These are phyloP conservation scores for Blastocystis sp. DNA, from an alignment of 352 stramenopile genomes.

Conservation along the genomic window DNA sequence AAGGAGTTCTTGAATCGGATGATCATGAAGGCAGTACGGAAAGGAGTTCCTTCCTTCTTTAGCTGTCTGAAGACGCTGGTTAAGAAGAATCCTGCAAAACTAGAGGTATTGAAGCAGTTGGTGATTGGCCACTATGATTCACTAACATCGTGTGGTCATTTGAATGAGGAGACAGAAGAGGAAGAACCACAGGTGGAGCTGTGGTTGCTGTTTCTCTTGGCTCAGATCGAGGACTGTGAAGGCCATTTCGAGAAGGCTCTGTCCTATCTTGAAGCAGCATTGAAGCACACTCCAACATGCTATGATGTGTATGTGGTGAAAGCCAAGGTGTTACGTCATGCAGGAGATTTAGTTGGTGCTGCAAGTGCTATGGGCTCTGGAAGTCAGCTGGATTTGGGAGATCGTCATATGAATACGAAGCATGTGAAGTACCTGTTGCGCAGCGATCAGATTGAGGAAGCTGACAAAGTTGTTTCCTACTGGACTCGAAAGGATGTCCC, in stretches of 20 bases:
- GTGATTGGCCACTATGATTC: not conserved
- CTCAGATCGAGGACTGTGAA: constrained; percentile 22
- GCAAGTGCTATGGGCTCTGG: not conserved
- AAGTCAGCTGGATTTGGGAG: not conserved
- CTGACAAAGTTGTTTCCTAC: not conserved
- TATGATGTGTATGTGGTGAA: constrained; percentile 40
- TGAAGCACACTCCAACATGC: constrained; percentile 36
- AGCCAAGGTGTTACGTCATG: constrained; percentile 32
- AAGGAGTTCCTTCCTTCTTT: constrained; percentile 42
- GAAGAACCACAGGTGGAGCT: constrained; percentile 8
- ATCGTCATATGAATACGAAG: constrained; percentile 49
- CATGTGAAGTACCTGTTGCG: constrained; percentile 21
- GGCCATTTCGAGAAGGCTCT: not conserved
- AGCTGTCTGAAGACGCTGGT: not conserved
- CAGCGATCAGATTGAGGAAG: constrained; percentile 10
- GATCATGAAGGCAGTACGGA: not conserved
- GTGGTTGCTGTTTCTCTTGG: constrained; percentile 6
- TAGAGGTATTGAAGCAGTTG: not conserved
- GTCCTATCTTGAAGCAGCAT: not conserved
- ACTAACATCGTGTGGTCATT: not conserved
- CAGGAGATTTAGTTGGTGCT: not conserved
- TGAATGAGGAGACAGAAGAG: not conserved
- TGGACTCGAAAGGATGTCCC: not conserved
- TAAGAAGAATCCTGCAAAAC: not conserved
- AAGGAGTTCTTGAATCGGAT: not conserved